phyloP scores from a whole-genome alignment of 2,329 filamentous ascomycete species.

The Aureobasidium subglaciale region DNA sequence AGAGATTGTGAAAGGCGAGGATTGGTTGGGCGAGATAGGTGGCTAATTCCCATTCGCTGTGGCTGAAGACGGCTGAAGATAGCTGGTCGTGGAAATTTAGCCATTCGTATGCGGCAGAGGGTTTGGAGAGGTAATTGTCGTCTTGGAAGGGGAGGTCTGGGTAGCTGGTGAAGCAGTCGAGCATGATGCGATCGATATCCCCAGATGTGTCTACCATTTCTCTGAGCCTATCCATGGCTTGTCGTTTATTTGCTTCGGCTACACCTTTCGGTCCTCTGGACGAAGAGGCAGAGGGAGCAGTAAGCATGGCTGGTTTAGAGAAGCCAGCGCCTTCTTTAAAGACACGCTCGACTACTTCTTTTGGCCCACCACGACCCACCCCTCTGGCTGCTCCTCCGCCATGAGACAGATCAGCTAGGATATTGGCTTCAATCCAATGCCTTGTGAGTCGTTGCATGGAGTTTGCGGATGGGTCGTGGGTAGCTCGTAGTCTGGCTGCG shows the following conservation, averaged over 20 bases:
- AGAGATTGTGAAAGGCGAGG: slow-evolving; percentile 85
- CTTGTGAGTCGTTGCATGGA: slow-evolving; percentile 53
- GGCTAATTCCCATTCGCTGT: slow-evolving; percentile 86
- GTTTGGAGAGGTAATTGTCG: slow-evolving; percentile 83
- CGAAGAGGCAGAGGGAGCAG: slow-evolving; percentile 23
- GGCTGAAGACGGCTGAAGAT: slow-evolving; percentile 69
- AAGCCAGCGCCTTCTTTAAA: slow-evolving; percentile 76
- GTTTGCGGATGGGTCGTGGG: slow-evolving; percentile 8
- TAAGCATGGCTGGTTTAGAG: slow-evolving; percentile 48
- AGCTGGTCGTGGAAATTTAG: slow-evolving; percentile 85
- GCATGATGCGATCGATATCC: slow-evolving; percentile 70
- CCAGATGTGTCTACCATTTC: slow-evolving; percentile 75
- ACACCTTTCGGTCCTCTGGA: slow-evolving; percentile 50
- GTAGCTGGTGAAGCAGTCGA: slow-evolving; percentile 80
- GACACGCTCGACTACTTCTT: slow-evolving; percentile 69
- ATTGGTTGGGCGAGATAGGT: slow-evolving; percentile 82
- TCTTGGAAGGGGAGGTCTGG: slow-evolving; percentile 87
- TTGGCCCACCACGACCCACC: slow-evolving; percentile 62
- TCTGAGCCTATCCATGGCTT: slow-evolving; percentile 62
- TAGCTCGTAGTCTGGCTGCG: slow-evolving; percentile 57
- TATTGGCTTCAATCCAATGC: slow-evolving; percentile 68
- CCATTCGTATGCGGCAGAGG: slow-evolving; percentile 84
- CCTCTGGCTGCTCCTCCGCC: slow-evolving; percentile 66
- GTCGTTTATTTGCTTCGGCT: slow-evolving; percentile 63
- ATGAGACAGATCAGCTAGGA: slow-evolving; percentile 60